Percentiles rank a stretch among this genome's conserved stretches.
These are phyloP conservation scores for Cyberlindnera americana DNA, from an alignment of 805 yeast species.

Conservation along the genomic window DNA sequence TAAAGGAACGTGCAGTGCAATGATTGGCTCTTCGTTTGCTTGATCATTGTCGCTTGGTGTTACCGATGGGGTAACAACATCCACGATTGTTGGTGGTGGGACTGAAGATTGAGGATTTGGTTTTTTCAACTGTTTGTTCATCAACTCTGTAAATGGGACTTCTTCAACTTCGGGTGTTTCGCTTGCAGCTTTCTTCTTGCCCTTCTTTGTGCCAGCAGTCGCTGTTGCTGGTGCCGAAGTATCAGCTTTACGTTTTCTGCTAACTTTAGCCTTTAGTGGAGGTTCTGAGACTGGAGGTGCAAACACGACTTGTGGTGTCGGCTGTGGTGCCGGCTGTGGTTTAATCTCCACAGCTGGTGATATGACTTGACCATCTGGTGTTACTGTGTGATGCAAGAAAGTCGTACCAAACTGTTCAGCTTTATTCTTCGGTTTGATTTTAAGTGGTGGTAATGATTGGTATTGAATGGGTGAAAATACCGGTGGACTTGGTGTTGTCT, in stretches of 20 bases:
- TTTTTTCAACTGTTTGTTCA: conserved; percentile 21
- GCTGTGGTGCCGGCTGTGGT: background rate
- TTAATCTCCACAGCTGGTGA: background rate
- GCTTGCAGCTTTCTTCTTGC: conserved; percentile 4
- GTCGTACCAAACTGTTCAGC: too few species aligned
- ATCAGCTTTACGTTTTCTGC: conserved; percentile 10
- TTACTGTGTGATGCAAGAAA: too few species aligned
- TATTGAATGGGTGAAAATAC: too few species aligned
- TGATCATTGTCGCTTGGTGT: background rate
- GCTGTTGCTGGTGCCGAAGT: conserved; percentile 5
- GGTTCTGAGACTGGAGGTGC: background rate
- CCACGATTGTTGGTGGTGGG: conserved; percentile 18
- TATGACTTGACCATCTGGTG: too few species aligned
- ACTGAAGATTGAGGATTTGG: conserved; percentile 19
- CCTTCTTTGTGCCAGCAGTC: too few species aligned
- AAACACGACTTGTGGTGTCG: background rate
- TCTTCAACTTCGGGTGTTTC: conserved; percentile 2
- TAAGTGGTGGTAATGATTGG: too few species aligned
- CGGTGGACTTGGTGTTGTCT: background rate
- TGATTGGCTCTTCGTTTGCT: conserved; percentile 38
- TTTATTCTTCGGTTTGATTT: too few species aligned
- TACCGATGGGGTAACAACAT: conserved; percentile 4
- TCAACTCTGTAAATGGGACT: conserved; percentile 17
- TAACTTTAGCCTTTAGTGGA: conserved; percentile 2
- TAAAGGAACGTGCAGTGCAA: conserved; percentile 54